These are phyloP conservation scores for Incumbomyces lentus DNA, from an alignment of 2,329 filamentous ascomycete genomes.

Conservation along the genomic window DNA sequence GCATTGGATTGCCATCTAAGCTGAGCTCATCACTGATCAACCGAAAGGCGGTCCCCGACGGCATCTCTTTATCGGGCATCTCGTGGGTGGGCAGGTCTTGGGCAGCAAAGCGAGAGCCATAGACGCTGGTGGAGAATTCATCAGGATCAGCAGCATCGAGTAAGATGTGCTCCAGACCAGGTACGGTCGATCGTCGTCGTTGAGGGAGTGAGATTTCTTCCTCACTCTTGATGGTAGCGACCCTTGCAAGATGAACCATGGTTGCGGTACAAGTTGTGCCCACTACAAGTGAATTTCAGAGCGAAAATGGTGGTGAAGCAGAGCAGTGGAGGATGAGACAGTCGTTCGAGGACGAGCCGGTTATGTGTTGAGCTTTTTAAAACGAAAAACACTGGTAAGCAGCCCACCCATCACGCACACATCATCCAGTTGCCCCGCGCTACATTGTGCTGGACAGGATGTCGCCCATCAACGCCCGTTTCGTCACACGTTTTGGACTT, in stretches of 20 bases:
- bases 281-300: too few relatives aligned
- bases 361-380: too few relatives aligned
- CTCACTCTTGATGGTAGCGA: slow-evolving; percentile 2
- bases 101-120: slow-evolving; percentile 74
- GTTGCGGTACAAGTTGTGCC: neutral
- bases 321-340: too few relatives aligned
- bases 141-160: slow-evolving; percentile 35
- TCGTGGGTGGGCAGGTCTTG: slow-evolving; percentile 70
- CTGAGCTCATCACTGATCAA: slow-evolving; percentile 95
- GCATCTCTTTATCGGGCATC: slow-evolving; percentile 89
- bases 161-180: slow-evolving; percentile 27
- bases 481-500: too few relatives aligned
- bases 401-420: too few relatives aligned
- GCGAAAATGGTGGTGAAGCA: too few relatives aligned
- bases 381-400: too few relatives aligned
- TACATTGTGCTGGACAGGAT: too few relatives aligned
- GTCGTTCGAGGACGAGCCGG: too few relatives aligned
- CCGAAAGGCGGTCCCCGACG: slow-evolving; percentile 81
- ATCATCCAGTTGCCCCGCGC: too few relatives aligned
- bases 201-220: slow-evolving; percentile 6
- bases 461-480: too few relatives aligned
- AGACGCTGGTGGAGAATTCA: slow-evolving; percentile 64
- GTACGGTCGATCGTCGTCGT: slow-evolving; percentile 16
- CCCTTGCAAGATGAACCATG: slow-evolving; percentile 3
- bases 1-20: slow-evolving; percentile 80